Evolutionary conservation across 306 rosid genomes (phyloP).

Genomic region (Fragaria ananassa): DNA sequence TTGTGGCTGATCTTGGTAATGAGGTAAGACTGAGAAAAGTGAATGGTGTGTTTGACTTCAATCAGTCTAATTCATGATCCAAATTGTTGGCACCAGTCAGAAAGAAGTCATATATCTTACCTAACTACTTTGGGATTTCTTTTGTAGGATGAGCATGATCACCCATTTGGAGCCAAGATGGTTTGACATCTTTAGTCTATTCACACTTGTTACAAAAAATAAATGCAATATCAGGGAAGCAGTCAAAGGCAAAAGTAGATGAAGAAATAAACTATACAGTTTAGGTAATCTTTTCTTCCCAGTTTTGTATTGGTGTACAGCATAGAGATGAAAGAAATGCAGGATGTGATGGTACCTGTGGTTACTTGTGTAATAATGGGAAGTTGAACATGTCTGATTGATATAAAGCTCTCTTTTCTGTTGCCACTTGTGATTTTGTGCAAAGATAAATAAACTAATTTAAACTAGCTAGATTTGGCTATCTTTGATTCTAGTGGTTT

Average conservation of each 20-base stretch:
- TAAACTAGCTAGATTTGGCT: background rate
- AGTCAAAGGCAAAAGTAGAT: slow-evolving; percentile 3
- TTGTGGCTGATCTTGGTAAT: slow-evolving; percentile 11
- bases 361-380: slow-evolving; percentile 19
- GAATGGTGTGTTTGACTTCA: background rate
- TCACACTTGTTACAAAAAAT: slow-evolving; percentile 3
- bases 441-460: slow-evolving; percentile 15
- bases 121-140: slow-evolving; percentile 10
- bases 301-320: slow-evolving; percentile 23
- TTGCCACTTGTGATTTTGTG: slow-evolving; percentile 43
- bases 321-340: slow-evolving; percentile 14
- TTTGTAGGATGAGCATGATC: slow-evolving; percentile 37
- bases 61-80: background rate
- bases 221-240: slow-evolving; percentile 16
- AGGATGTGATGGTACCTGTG: slow-evolving; percentile 49
- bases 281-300: background rate
- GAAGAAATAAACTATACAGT: background rate
- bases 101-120: slow-evolving; percentile 16
- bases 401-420: slow-evolving; percentile 37
- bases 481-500: background rate
- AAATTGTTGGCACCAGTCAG: background rate
- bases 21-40: slow-evolving; percentile 27
- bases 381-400: slow-evolving; percentile 34
- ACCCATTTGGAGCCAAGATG: slow-evolving; percentile 16
- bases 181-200: slow-evolving; percentile 11